Base-by-base conservation (phyloP, 345 rosid species). In the Camelina neglecta region DNA sequence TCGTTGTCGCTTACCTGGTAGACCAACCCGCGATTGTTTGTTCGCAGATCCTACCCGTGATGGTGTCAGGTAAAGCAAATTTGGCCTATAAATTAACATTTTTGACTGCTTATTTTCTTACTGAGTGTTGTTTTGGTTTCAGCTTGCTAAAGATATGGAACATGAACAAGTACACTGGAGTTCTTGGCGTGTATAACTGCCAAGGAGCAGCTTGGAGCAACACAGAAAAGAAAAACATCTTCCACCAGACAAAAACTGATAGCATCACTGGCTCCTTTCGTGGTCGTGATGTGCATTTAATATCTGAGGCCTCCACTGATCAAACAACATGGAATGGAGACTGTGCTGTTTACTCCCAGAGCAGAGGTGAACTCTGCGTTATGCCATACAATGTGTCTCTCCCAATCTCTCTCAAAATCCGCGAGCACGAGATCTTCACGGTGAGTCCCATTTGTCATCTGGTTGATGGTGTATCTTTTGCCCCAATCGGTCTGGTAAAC, bases 181-280 rank as follows among this genome's bases (percentile, higher is more conserved):
- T 95, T 1, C 71, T 95, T 5, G 97, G 97, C 4, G 84, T 92
- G 9, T 95, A 95, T 82, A 95, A 92, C 41, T 95, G 97, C 78
- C 99, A 95, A 89, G 99, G 99, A 60, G 99, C 99, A 20, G 99
- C 99, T 35, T 95, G 95, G 97, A 92, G 85, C 79, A 81, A 62
- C 33, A 44, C 79, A 10, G 88, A 87, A 38, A 88, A 88, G 54
- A 92, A 90, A 84, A 95, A 89, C 75, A 84, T 87, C 3, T 92
- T 86, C 84, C 97, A 95, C 62, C 67, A 83, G 73, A 88, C 92
- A 11, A 76, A 67, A 47, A 72, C 75, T 0, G 91, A 83, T 3
- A 73, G 86, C 60, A 24, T 92, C 68, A 83, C 96, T 0, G 91
- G 96, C 42, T 72, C 75, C 6, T 24, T 90, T 36, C 82, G 84